These are phyloP conservation scores for Talaromyces sp. DNA, from an alignment of 2,329 filamentous ascomycete species.

Conservation along the genomic window DNA sequence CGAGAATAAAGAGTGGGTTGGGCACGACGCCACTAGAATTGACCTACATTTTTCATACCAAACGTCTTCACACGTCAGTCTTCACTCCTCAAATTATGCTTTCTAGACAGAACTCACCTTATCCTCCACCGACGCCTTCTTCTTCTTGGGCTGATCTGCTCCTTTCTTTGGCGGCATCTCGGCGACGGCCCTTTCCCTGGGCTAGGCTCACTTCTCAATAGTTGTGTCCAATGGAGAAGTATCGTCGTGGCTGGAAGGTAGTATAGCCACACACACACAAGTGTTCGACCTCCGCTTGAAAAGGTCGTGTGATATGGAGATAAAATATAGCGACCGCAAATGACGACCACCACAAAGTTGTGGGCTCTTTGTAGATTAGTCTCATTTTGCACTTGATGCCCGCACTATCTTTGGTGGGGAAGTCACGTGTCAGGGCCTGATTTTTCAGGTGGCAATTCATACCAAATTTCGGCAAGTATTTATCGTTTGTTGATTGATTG, in stretches of 20 bases:
- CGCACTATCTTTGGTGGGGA: slow-evolving; percentile 8
- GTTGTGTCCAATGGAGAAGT: neutral
- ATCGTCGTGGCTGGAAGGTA: neutral
- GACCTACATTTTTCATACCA: slow-evolving; percentile 88
- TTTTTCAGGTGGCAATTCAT: slow-evolving; percentile 3
- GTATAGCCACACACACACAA: neutral
- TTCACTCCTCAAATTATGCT: neutral
- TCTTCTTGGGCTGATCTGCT: slow-evolving; percentile 47
- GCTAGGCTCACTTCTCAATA: neutral
- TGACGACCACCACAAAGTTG: slow-evolving; percentile 7
- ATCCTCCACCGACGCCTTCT: slow-evolving; percentile 68
- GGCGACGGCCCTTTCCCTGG: slow-evolving; percentile 25
- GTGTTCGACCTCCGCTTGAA: neutral
- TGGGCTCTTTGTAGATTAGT: slow-evolving; percentile 14
- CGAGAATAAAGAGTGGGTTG: neutral
- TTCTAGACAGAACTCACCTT: slow-evolving; percentile 51
- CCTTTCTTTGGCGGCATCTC: slow-evolving; percentile 51
- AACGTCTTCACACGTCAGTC: slow-evolving; percentile 61
- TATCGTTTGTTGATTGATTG: neutral
- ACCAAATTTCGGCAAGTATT: neutral
- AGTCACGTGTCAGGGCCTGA: slow-evolving; percentile 7
- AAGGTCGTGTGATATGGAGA: neutral
- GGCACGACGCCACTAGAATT: neutral
- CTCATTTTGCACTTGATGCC: slow-evolving; percentile 11
- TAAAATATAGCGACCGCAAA: neutral